Evolutionary conservation across 495 filamentous ascomycete species (phyloP).

Genomic region (Neurospora sp.): DNA sequence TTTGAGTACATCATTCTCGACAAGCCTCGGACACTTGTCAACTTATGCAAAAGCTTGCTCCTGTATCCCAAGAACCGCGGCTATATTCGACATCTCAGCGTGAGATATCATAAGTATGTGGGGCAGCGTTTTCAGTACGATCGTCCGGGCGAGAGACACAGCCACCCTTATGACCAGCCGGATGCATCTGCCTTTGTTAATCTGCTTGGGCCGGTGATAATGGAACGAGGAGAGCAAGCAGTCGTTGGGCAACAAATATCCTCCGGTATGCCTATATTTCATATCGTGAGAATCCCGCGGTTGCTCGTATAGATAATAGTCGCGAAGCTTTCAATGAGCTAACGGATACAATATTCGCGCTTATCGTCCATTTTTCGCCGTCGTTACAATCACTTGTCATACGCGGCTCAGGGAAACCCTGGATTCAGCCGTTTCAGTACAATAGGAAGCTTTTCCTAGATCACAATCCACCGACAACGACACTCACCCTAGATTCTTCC

Average conservation of each 20-base stretch:
- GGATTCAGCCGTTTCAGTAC: neutral
- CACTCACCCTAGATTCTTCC: neutral
- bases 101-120: neutral
- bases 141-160: neutral
- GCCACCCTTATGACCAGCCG: neutral
- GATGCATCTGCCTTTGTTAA: neutral
- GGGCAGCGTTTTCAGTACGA: neutral
- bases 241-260: neutral
- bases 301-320: neutral
- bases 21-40: neutral
- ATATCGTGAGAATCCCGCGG: neutral
- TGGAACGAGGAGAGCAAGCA: neutral
- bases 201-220: neutral
- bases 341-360: neutral
- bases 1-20: neutral
- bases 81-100: neutral
- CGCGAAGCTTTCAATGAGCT: neutral
- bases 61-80: neutral
- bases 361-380: neutral
- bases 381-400: neutral
- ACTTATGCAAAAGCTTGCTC: neutral
- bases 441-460: fast-evolving
- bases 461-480: neutral
- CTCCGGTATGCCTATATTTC: neutral
- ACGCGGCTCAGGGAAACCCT: neutral